Conservation (phyloP, 1,284 basidiomycete species). For the Amylostereum areolatum region DNA sequence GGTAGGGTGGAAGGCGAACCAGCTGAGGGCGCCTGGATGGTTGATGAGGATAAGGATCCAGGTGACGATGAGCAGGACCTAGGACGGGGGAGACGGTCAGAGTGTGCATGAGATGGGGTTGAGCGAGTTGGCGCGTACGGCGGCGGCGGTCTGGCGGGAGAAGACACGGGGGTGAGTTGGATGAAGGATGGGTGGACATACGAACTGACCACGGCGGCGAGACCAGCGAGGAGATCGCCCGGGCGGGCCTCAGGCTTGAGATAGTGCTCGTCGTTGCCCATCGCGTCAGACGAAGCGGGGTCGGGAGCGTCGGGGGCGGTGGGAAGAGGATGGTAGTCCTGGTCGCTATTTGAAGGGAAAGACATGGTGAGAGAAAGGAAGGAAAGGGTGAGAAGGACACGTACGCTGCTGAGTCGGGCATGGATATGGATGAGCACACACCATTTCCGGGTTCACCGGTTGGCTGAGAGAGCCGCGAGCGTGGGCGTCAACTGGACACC, state of each 20-base stretch:
- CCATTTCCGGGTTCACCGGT: no score
- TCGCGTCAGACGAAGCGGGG: conserved; percentile 12
- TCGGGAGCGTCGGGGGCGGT: conserved; percentile 6
- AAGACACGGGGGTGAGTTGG: no score
- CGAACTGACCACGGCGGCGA: conserved; percentile 29
- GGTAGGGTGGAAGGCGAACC: conserved; percentile 63
- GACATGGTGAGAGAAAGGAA: no score
- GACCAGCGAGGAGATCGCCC: conserved; percentile 34
- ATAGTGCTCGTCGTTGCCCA: conserved; percentile 31
- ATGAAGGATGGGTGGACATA: no score
- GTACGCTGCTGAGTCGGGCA: no score
- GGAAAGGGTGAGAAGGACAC: no score
- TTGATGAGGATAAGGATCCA: conserved; percentile 50
- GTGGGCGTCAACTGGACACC: no score
- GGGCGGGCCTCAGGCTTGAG: conserved; percentile 31
- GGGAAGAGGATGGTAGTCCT: conserved; percentile 13
- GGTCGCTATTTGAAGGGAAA: no score
- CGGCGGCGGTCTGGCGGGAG: no score
- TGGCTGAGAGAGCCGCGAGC: no score
- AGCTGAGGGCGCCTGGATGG: conserved; percentile 41
- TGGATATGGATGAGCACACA: no score
- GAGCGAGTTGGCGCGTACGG: no score
- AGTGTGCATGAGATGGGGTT: not conserved
- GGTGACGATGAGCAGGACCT: conserved; percentile 44
- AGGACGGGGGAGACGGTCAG: not conserved